A percentile compares a stretch with the other conserved stretches of the same genome.
phyloP scores from a whole-genome alignment of 306 rosid genomes.

The Pueraria montana region DNA sequence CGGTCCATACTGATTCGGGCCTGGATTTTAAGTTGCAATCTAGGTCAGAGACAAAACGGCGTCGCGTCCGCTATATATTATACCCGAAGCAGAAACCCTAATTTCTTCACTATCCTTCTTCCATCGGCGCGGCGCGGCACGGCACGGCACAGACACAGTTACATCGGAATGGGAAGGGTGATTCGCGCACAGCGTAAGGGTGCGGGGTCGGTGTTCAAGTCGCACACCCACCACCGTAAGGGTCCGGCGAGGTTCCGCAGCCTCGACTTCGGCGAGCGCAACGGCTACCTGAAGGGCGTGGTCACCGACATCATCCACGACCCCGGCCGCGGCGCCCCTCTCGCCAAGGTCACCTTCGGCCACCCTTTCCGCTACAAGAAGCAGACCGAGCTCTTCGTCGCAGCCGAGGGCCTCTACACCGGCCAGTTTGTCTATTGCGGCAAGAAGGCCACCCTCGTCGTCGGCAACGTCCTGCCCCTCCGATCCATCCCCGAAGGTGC shows the following conservation, averaged over 20 bases:
- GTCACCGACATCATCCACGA: constrained; percentile 79
- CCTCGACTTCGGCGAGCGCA: constrained; percentile 83
- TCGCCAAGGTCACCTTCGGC: constrained; percentile 76
- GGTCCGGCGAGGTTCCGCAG: constrained; percentile 81
- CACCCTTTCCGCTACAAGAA: constrained; percentile 83
- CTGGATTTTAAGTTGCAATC: not conserved
- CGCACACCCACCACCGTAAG: constrained; percentile 89
- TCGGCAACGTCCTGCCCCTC: constrained; percentile 76
- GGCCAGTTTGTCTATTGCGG: constrained; percentile 87
- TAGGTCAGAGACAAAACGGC: not conserved
- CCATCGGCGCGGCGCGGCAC: not conserved
- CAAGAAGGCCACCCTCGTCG: constrained; percentile 79
- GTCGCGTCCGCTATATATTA: not conserved
- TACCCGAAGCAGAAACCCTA: constrained; percentile 40
- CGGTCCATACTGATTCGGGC: not conserved
- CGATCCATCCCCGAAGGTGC: constrained; percentile 85
- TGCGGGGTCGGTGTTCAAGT: constrained; percentile 82
- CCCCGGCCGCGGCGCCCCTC: constrained; percentile 90
- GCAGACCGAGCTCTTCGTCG: constrained; percentile 73
- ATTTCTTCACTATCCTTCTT: not conserved
- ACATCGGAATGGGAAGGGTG: constrained; percentile 65
- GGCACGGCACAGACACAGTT: not conserved
- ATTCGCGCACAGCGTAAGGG: constrained; percentile 92
- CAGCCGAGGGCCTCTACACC: constrained; percentile 78
- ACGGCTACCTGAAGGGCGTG: constrained; percentile 81